These are phyloP conservation scores for Melanomma pulvis-pyrius DNA, from an alignment of 495 filamentous ascomycete genomes.

Conservation along the genomic window DNA sequence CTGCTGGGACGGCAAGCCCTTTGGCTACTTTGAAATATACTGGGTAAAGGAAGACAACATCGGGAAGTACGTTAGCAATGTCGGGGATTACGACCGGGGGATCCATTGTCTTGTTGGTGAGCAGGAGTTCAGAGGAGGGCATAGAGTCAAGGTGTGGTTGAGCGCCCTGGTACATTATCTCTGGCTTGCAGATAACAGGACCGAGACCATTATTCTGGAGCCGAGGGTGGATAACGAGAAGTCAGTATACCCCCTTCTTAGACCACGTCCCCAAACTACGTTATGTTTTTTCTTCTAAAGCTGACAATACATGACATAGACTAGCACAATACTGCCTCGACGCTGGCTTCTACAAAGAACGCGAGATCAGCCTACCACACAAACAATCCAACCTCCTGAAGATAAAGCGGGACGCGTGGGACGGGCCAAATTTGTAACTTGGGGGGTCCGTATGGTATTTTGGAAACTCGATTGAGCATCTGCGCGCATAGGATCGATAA, in stretches of 20 bases:
- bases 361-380: conserved; percentile 84
- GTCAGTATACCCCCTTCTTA: conserved; percentile 54
- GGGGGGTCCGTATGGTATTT: too few species aligned
- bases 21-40: conserved; percentile 97
- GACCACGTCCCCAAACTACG: conserved; percentile 7
- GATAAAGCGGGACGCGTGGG: conserved; percentile 80
- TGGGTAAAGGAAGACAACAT: conserved; percentile 95
- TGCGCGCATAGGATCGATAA: too few species aligned
- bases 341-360: conserved; percentile 85
- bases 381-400: conserved; percentile 90
- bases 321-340: conserved; percentile 75
- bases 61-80: conserved; percentile 64
- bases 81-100: conserved; percentile 83
- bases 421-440: conserved; percentile 73
- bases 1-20: conserved; percentile 92
- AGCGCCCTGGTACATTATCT: conserved; percentile 83
- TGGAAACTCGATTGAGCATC: too few species aligned
- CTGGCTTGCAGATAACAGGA: conserved; percentile 78
- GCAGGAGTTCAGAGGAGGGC: conserved; percentile 80
- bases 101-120: conserved; percentile 89
- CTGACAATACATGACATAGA: conserved; percentile 51
- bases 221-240: conserved; percentile 89
- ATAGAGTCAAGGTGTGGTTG: conserved; percentile 78
- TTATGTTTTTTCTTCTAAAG: not conserved
- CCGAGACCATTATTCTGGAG: conserved; percentile 79